phyloP scores from a whole-genome alignment of 768 basidiomycete species.

The Phlebiopsis gigantea region DNA sequence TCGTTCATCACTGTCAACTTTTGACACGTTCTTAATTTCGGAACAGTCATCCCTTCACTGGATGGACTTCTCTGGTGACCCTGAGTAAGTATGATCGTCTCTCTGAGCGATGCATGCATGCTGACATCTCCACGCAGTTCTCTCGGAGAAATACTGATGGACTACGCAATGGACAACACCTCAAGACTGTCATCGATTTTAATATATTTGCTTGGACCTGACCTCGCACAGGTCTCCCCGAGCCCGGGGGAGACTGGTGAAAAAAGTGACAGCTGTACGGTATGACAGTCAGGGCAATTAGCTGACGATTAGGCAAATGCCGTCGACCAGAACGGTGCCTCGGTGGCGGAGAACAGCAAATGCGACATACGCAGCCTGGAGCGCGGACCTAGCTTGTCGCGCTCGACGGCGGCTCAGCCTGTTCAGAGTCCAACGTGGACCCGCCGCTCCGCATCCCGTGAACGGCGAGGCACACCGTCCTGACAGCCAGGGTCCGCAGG shows the following conservation, averaged over 20 bases:
- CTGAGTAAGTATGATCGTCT: slow-evolving; percentile 57
- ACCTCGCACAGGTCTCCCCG: neutral
- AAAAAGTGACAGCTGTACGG: neutral
- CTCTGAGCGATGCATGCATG: neutral
- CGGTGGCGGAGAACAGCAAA: neutral
- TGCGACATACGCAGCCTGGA: neutral
- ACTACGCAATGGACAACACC: neutral
- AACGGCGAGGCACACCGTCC: slow-evolving; percentile 51
- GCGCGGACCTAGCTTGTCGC: neutral
- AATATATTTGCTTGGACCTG: neutral
- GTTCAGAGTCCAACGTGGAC: neutral
- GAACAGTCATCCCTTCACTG: slow-evolving; percentile 89
- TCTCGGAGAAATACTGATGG: slow-evolving; percentile 62
- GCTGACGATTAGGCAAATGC: neutral
- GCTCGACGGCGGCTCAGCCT: neutral
- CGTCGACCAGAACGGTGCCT: neutral
- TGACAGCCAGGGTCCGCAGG: slow-evolving; percentile 68
- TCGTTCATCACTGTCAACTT: slow-evolving; percentile 1
- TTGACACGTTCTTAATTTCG: slow-evolving; percentile 9
- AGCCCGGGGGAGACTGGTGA: neutral
- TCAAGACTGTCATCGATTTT: neutral
- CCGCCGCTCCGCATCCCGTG: slow-evolving; percentile 27
- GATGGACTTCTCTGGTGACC: slow-evolving; percentile 89
- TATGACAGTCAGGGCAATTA: neutral
- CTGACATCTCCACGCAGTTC: slow-evolving; percentile 35